A percentile compares a stretch with the other conserved stretches of the same genome.
Conservation (phyloP, 148 eudicot genomes). For the Rheum nobile region DNA sequence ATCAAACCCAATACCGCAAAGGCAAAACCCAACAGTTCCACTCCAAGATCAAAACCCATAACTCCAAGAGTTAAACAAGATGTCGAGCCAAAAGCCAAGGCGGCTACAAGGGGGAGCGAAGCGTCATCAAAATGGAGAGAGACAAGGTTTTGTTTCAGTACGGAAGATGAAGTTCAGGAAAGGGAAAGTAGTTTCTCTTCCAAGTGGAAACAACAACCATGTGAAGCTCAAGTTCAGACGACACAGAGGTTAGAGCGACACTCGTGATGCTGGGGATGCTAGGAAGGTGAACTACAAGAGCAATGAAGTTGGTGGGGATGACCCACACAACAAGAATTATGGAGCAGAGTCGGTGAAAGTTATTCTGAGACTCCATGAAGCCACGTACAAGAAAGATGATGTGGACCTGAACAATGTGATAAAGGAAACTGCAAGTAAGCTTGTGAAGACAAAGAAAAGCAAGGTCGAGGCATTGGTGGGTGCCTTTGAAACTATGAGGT, state of each 20-base stretch:
- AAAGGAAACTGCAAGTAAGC: conserved; percentile 69
- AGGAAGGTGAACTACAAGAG: conserved; percentile 25
- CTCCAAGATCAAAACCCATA: conserved; percentile 8
- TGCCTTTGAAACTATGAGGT: conserved; percentile 65
- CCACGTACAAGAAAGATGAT: conserved; percentile 26
- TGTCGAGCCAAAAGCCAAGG: conserved; percentile 15
- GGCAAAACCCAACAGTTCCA: too few species aligned
- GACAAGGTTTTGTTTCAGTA: conserved; percentile 18
- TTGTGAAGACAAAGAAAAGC: conserved; percentile 55
- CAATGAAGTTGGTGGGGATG: conserved; percentile 12
- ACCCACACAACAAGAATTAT: conserved; percentile 12
- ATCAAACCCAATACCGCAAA: too few species aligned
- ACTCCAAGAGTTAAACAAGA: conserved; percentile 18
- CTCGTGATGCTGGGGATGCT: conserved; percentile 18
- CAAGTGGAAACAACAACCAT: conserved; percentile 26
- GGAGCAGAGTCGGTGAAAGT: conserved; percentile 21
- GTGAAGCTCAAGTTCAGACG: conserved; percentile 33
- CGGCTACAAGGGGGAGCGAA: conserved; percentile 19
- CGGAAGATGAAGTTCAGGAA: conserved; percentile 42
- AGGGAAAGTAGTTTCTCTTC: conserved; percentile 41
- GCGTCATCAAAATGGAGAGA: conserved; percentile 20
- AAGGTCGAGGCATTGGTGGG: conserved; percentile 84
- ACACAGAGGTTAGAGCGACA: conserved; percentile 22
- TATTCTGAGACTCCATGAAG: conserved; percentile 44
- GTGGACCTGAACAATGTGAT: conserved; percentile 52